phyloP scores from a whole-genome alignment of 2,329 filamentous ascomycete species.

The Epichloe glyceriae region DNA sequence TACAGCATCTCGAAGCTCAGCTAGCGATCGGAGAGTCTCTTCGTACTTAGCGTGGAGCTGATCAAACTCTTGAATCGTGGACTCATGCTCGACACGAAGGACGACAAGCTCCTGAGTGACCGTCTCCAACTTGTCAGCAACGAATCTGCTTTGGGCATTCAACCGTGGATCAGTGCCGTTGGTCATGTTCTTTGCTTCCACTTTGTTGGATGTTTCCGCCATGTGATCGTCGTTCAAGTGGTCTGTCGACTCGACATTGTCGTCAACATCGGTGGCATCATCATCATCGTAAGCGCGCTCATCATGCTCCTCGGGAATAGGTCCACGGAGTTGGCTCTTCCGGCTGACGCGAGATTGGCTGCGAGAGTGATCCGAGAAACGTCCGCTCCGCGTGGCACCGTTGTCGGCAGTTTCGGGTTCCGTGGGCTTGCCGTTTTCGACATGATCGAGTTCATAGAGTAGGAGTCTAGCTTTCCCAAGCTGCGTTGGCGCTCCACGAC shows the following conservation, averaged over 20 bases:
- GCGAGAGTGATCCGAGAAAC: slow-evolving; percentile 37
- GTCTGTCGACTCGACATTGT: background rate
- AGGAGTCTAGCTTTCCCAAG: slow-evolving; percentile 90
- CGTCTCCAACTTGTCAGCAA: slow-evolving; percentile 83
- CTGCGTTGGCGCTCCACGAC: slow-evolving; percentile 92
- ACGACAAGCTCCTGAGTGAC: slow-evolving; percentile 87
- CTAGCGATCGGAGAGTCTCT: slow-evolving; percentile 67
- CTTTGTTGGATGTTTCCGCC: background rate
- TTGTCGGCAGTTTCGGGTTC: slow-evolving; percentile 20
- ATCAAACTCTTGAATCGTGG: slow-evolving; percentile 68
- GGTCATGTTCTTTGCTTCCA: slow-evolving; percentile 26
- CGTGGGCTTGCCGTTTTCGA: slow-evolving; percentile 42
- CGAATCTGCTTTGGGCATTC: slow-evolving; percentile 70
- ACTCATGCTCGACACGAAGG: slow-evolving; percentile 80
- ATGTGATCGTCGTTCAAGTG: background rate
- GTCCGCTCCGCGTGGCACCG: slow-evolving; percentile 29
- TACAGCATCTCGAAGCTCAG: slow-evolving; percentile 72
- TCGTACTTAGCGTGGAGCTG: slow-evolving; percentile 80
- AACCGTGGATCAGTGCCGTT: slow-evolving; percentile 38
- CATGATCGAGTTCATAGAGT: slow-evolving; percentile 75
- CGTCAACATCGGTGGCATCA: slow-evolving; percentile 29
- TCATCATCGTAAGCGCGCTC: slow-evolving; percentile 34
- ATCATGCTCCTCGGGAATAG: slow-evolving; percentile 41
- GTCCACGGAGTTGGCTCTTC: slow-evolving; percentile 39
- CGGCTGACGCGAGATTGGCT: slow-evolving; percentile 42